Evolutionary conservation across 495 filamentous ascomycete genomes (phyloP), one percentile per base, ranked within the genome.

Genomic region (Staphylotrichum longicolle): DNA sequence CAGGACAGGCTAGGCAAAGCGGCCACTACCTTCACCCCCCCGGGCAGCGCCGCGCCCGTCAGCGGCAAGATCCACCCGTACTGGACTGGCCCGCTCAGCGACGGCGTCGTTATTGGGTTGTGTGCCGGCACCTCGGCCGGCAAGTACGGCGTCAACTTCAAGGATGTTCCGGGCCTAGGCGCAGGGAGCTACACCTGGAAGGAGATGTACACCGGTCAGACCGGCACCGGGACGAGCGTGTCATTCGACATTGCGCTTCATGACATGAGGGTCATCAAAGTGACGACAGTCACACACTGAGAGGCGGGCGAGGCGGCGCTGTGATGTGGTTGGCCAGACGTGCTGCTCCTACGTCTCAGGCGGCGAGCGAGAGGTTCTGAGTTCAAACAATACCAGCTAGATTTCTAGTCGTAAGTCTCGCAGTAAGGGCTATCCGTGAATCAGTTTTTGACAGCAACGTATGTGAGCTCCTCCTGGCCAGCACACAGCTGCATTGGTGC

Each of bases 41-140:
- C 69, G 0, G 77, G 82, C 52, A 85, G 85, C 4, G 84, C 86
- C 0, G 85, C 85, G 64, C 88, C 82, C 65, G 88, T 83, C 78
- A 77, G 75, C 0, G 87, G 87, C 0, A 68, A 75, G 44, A 80
- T 74, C 1, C 68, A 76, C 34, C 67, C 67, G 4, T 69, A 69
- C 52, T 69, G 67, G 67, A 64, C 64, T 0, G 66, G 66, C 2
- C 60, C 52, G 42, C 57, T 68, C 34, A 63, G 73, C 1, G 78
- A 78, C 39, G 82, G 78, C 4, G 66, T 87, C 58, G 81, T 87
- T 1, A 60, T 86, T 44, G 78, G 84, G 68, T 62, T 86, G 3
- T 85, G 83, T 56, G 76, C 78, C n/a, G 72, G 78, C 49, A 64
- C 71, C 2, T 54, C 51, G 5, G 74, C 20, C 11, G 66, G 66